phyloP scores from a whole-genome alignment of 805 yeast species.

The Pichia phayaonensis region DNA sequence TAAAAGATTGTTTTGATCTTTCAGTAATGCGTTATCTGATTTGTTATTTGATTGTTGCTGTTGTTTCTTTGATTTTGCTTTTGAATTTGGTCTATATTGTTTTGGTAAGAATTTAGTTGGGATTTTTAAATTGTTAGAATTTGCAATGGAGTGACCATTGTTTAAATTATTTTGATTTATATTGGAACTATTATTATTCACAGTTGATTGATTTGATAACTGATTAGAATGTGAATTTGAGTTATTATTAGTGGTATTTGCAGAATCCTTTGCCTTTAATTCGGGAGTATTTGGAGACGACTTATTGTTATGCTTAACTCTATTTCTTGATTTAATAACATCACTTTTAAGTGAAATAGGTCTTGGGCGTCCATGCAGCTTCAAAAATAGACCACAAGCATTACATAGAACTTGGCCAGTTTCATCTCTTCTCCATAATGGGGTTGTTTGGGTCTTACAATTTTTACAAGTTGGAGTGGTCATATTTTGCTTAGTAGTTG shows the following conservation, averaged over 20 bases:
- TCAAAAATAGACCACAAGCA: slow-evolving; percentile 87
- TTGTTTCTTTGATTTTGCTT: slow-evolving; percentile 9
- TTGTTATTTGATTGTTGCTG: slow-evolving; percentile 7
- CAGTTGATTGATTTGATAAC: background rate
- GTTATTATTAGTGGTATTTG: slow-evolving; percentile 1
- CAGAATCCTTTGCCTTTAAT: slow-evolving; percentile 40
- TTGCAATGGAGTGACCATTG: background rate
- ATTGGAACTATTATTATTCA: background rate
- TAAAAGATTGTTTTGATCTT: background rate
- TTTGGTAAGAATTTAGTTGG: slow-evolving; percentile 30
- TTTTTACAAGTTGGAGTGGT: slow-evolving; percentile 74
- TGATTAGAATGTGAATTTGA: background rate
- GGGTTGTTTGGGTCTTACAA: slow-evolving; percentile 89
- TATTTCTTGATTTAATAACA: slow-evolving; percentile 83
- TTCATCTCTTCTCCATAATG: slow-evolving; percentile 92
- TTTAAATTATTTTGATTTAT: background rate
- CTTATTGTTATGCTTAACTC: slow-evolving; percentile 52
- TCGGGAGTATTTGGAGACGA: slow-evolving; percentile 51
- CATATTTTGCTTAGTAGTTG: slow-evolving; percentile 57
- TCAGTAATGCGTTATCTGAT: background rate
- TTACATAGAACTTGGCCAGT: slow-evolving; percentile 85
- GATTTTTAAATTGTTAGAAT: slow-evolving; percentile 1
- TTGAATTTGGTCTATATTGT: slow-evolving; percentile 30
- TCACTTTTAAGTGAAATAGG: slow-evolving; percentile 89
- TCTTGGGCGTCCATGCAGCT: slow-evolving; percentile 86